Base-by-base conservation (phyloP, 1,284 basidiomycete genomes). In the Leccinum pallidistipes region DNA sequence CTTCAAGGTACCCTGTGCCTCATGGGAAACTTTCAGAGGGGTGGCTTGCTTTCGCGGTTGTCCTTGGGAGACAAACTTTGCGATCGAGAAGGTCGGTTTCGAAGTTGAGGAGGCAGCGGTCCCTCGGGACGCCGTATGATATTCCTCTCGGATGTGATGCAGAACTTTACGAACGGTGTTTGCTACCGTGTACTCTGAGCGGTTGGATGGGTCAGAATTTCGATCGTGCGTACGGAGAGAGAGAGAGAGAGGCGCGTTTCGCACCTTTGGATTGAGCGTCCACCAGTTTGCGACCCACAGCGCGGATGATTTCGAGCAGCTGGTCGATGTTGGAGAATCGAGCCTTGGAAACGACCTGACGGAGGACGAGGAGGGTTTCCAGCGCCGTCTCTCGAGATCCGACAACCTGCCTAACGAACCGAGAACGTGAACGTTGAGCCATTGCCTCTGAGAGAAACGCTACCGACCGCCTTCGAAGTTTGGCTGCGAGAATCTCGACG, bases 111-210 rank as follows among this genome's bases (percentile, higher is more conserved):
- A 66, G 4, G 73, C 58, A 0, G 69, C 65, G 2, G 65, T 64
- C 32, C 80, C 81, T 66, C 78, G 79, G 6, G 81, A 82, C 2
- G 87, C 87, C 16, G 89, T 85, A 63, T 89, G 82, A 74, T 95
- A 95, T 72, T 99, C 97, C 77, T 99, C 97, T 55, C 94, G 85
- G 64, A 98, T 90, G 70, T 97, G 90, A 71, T 95, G 94, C 36
- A 97, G 81, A 43, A 98, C 88, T 68, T 95, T 91, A 38, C 95
- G 86, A 52, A 97, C 90, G 34, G 95, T 97, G 74, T 98, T 98
- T 12, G 94, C 95, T 47, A 97, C 91, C 50, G 94, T 91, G 70
- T 96, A 91, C 74, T 99, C 97, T 95, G 69, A 58, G 38, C 43
- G 59, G 51, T 34, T 43, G 40, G 40, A 18, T 45, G n/a, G 3